Evolutionary conservation across 306 rosid genomes (phyloP).

Genomic region (Rosa persica): DNA sequence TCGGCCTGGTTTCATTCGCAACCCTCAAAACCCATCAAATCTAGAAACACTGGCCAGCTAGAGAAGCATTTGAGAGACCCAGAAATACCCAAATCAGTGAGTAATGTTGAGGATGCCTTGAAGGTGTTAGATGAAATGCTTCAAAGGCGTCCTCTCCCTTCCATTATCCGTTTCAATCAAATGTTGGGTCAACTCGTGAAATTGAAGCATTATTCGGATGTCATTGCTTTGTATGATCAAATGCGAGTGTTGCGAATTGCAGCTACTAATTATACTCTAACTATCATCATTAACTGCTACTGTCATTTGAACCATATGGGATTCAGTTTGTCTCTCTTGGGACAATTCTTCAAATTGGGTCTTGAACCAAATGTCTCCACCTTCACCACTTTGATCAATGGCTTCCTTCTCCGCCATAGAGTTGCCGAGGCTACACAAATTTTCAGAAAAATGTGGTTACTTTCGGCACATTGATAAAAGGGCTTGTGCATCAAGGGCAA

Average conservation of each 20-base stretch:
- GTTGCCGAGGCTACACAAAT: background rate
- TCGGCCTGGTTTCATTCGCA: too few relatives aligned
- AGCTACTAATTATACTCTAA: slow-evolving; percentile 22
- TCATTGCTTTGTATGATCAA: slow-evolving; percentile 24
- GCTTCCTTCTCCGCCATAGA: slow-evolving; percentile 25
- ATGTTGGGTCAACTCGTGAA: slow-evolving; percentile 26
- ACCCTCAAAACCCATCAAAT: too few relatives aligned
- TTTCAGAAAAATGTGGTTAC: slow-evolving; percentile 16
- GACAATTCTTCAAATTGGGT: slow-evolving; percentile 26
- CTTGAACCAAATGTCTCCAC: slow-evolving; percentile 13
- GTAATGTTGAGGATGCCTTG: slow-evolving; percentile 18
- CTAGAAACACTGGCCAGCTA: too few relatives aligned
- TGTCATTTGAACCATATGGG: slow-evolving; percentile 18
- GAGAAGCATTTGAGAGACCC: too few relatives aligned
- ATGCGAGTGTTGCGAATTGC: background rate
- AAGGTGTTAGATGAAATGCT: slow-evolving; percentile 37
- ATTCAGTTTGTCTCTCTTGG: slow-evolving; percentile 16
- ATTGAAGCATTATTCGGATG: slow-evolving; percentile 18
- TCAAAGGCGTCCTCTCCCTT: slow-evolving; percentile 19
- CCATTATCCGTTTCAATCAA: slow-evolving; percentile 23
- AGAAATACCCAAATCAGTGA: background rate
- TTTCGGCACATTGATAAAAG: slow-evolving; percentile 20
- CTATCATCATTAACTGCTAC: slow-evolving; percentile 32
- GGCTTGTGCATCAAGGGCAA: slow-evolving; percentile 36
- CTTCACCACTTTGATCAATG: slow-evolving; percentile 23